Base-by-base conservation (phyloP, 345 rosid genomes). In the Carallia brachiata region DNA sequence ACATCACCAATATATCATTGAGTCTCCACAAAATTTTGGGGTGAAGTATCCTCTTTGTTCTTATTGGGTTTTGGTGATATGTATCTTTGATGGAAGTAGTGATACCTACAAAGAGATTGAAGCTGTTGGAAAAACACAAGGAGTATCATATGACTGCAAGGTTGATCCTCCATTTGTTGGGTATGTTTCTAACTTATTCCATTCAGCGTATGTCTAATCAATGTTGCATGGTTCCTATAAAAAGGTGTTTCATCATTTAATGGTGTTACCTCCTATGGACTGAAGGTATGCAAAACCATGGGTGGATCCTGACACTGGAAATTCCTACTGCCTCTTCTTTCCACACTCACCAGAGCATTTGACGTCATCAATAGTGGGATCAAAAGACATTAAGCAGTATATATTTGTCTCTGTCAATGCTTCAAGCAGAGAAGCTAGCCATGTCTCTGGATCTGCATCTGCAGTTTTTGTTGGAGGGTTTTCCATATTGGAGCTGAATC, bases 311-410 rank as follows among this genome's bases (percentile, higher is more conserved):
- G 85, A 80, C 65, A 76, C 81, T 31, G 85, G 92, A 63, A 75
- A 81, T 74, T 69, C 73, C 39, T 86, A 77, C 72, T 91, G 97
- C 75, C 90, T 89, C 64, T 91, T 93, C 88, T 89, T 88, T 77
- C 98, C 97, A 68, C 84, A 89, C 77, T 82, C 96, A 37, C 97
- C 96, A 0, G 96, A 93, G 85, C 92, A 93, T 76, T 85, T 93
- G 81, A 86, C 78, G 23, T 84, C n/a, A 54, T 87, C 94, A 64
- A 34, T 75, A 39, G 84, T 86, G 17, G 84, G 74, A 79, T 70
- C 80, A 32, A 85, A 73, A 82, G 84, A 83, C 82, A 76, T 75
- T 73, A 88, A 78, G 72, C 83, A 88, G 47, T 86, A 84, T 69
- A 56, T 93, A 19, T 81, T 90, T 56, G 60, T 93, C 77, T 80